Evolutionary conservation across 345 rosid species (phyloP), one percentile per base, ranked within the genome.

Genomic region (Erucastrum elatum): DNA sequence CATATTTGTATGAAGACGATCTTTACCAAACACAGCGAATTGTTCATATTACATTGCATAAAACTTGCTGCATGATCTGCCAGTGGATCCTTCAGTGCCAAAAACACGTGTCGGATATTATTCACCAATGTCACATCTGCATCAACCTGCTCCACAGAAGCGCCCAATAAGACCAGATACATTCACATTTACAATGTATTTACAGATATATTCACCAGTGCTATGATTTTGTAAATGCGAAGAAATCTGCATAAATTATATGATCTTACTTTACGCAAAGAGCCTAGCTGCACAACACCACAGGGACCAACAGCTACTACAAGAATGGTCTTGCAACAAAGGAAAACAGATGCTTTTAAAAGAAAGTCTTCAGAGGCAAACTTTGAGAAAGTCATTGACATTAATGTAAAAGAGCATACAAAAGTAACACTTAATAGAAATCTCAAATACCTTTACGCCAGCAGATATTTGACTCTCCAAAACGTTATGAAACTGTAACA

Each of bases 251-350:
- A n/a, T n/a, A n/a, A 13, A 0, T 16, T 5, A 46, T 5, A 63
- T 27, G 67, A 69, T 55, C 97, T 87, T 88, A 94, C 98, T 77
- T 88, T 83, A 75, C 70, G 79, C 68, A 87, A 82, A 64, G 97
- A 91, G 76, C 96, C 98, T 77, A 94, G 92, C 84, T 94, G 98
- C 66, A 91, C 85, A 77, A 94, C 96, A 82, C 96, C 98, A 83
- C 82, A 84, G 8, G 94, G 88, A 82, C 85, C 87, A 77, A 89
- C 91, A 81, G 97, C 88, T 39, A 89, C 86, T 59, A 89, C 89
- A 72, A 84, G 87, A 80, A 90, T 83, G 75, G 97, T 89, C 98
- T n/a, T 91, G 85, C 75, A 71, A 41, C 71, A 56, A 67, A 81
- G 64, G 44, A n/a, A n/a, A 83, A 71, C 25, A 17, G 1, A 53